These are phyloP conservation scores for Acanthochlamys bracteata DNA, from an alignment of 106 monocot genomes.

Conservation along the genomic window DNA sequence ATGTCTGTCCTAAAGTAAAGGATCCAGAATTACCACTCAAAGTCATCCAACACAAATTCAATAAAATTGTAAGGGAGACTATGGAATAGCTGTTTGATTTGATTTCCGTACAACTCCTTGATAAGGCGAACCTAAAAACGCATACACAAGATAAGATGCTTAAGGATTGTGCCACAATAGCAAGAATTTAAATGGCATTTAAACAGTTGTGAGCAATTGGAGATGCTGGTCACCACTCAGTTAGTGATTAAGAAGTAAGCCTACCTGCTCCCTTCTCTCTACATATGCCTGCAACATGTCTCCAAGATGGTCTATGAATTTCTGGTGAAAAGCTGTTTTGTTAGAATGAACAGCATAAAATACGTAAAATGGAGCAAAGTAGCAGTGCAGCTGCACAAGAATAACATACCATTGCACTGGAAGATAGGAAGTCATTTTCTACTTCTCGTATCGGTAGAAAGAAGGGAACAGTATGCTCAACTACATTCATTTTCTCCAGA, in stretches of 20 bases:
- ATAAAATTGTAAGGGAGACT: conserved; percentile 81
- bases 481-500: conserved; percentile 90
- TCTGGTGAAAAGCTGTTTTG: conserved; percentile 32
- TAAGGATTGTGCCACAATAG: too few relatives aligned
- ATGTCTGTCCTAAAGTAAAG: too few relatives aligned
- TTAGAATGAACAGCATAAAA: neutral
- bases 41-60: conserved; percentile 88
- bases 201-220: too few relatives aligned
- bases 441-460: conserved; percentile 94
- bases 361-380: neutral
- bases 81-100: conserved; percentile 74
- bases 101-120: conserved; percentile 89
- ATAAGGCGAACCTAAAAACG: conserved; percentile 70
- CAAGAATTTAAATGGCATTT: too few relatives aligned
- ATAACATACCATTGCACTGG: conserved; percentile 78
- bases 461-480: conserved; percentile 89
- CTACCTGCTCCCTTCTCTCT: conserved; percentile 98
- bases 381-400: neutral
- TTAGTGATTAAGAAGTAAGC: neutral
- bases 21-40: conserved; percentile 48
- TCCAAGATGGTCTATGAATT: conserved; percentile 96
- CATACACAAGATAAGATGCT: too few relatives aligned
- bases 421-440: conserved; percentile 84
- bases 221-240: too few relatives aligned
- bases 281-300: conserved; percentile 81